Conservation (phyloP, 495 filamentous ascomycete genomes). For the Peziza echinospora region DNA sequence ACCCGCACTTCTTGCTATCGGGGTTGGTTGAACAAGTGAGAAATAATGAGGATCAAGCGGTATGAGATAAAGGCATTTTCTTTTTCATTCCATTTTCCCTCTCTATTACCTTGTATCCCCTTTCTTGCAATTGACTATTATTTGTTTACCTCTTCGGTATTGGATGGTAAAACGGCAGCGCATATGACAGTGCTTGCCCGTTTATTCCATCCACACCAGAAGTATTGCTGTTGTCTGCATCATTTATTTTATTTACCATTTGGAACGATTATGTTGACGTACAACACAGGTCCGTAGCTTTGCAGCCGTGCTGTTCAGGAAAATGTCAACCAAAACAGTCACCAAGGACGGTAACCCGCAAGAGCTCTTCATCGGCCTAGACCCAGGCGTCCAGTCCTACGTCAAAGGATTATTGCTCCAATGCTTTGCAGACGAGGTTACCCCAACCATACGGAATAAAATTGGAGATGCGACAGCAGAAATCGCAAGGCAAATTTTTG, state of each 20-base stretch:
- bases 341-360: conserved; percentile 42
- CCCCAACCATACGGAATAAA: conserved; percentile 64
- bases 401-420: conserved; percentile 68
- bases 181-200: too few relatives aligned
- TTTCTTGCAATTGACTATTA: too few relatives aligned
- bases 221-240: too few relatives aligned
- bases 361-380: conserved; percentile 65
- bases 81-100: too few relatives aligned
- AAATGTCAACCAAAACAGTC: conserved; percentile 68
- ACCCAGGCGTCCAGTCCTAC: conserved; percentile 41
- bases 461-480: conserved; percentile 93
- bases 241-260: too few relatives aligned
- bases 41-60: conserved; percentile 41
- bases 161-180: too few relatives aligned
- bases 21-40: conserved; percentile 83
- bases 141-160: too few relatives aligned
- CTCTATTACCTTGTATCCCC: too few relatives aligned
- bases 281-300: conserved; percentile 27
- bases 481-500: conserved; percentile 79
- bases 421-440: conserved; percentile 46
- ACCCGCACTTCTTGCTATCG: conserved; percentile 75
- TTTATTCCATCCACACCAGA: too few relatives aligned
- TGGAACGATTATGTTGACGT: too few relatives aligned
- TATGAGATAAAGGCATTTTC: conserved; percentile 25
- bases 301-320: conserved; percentile 80